phyloP scores from a whole-genome alignment of 352 stramenopile genomes.

The Pythium aristosporum region DNA sequence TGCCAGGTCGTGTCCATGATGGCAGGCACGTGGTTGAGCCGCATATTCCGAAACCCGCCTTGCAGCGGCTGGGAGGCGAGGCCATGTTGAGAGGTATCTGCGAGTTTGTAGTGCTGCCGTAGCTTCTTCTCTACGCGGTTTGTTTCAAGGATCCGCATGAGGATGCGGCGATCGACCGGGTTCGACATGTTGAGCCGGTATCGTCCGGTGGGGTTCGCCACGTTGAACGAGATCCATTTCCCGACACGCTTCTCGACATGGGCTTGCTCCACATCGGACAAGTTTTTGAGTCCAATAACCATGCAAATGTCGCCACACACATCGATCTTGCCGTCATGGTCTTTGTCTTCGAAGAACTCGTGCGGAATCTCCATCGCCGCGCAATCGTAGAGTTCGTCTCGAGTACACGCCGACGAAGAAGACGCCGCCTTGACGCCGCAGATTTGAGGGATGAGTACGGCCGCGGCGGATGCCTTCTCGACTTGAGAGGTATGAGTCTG shows the following conservation, averaged over 20 bases:
- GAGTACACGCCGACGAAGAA: constrained; percentile 1
- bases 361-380: constrained; percentile 51
- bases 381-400: constrained; percentile 54
- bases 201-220: constrained; percentile 60
- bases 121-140: constrained; percentile 61
- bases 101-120: constrained; percentile 51
- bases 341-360: constrained; percentile 80
- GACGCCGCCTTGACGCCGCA: constrained; percentile 17
- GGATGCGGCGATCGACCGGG: constrained; percentile 66
- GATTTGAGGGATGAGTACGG: constrained; percentile 67
- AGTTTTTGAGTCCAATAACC: constrained; percentile 59
- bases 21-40: constrained; percentile 59
- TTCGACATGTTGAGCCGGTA: constrained; percentile 74
- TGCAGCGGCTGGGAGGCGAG: constrained; percentile 36
- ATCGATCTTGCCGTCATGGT: constrained; percentile 79
- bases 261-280: constrained; percentile 67
- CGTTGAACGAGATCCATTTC: constrained; percentile 80
- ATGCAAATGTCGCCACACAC: constrained; percentile 79
- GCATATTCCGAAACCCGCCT: constrained; percentile 58
- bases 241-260: constrained; percentile 70
- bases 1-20: constrained; percentile 52
- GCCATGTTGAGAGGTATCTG: constrained; percentile 63
- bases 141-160: constrained; percentile 66
- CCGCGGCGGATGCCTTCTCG: constrained; percentile 64
- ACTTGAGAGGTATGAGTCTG: constrained; percentile 62